These are phyloP conservation scores for Fusarium pininemorale DNA, from an alignment of 2,329 filamentous ascomycete genomes.

Conservation along the genomic window DNA sequence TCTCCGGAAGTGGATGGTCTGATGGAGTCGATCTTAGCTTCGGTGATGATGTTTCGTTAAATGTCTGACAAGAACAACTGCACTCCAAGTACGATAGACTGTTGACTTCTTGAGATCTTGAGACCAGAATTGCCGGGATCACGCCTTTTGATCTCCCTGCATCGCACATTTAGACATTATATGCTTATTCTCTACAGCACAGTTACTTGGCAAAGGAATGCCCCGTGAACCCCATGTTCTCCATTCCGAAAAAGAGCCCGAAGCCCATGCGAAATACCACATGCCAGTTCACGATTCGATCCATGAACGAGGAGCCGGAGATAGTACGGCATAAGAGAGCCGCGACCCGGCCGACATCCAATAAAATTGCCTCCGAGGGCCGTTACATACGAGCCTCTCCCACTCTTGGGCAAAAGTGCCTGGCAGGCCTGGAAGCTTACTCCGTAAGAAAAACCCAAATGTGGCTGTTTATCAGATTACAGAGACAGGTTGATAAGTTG, in stretches of 20 bases:
- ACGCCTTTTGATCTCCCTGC: background rate
- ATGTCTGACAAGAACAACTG: background rate
- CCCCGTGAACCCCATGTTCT: background rate
- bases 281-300: background rate
- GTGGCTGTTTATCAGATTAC: conserved; percentile 9
- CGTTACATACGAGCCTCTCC: background rate
- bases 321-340: conserved; percentile 10
- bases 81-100: no score
- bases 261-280: background rate
- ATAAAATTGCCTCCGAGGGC: conserved; percentile 15
- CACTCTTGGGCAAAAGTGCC: conserved; percentile 15
- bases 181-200: background rate
- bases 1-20: conserved; percentile 23
- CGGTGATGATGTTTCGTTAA: background rate
- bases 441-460: background rate
- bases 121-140: background rate
- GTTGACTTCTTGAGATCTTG: background rate
- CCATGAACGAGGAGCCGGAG: background rate
- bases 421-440: background rate
- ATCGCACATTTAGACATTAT: background rate
- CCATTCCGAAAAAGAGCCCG: conserved; percentile 1
- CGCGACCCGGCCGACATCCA: conserved; percentile 36
- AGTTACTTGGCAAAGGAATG: background rate
- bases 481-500: background rate
- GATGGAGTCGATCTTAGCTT: background rate